Conservation (phyloP, 352 stramenopile species). For the Phytophthora sansomeana region DNA sequence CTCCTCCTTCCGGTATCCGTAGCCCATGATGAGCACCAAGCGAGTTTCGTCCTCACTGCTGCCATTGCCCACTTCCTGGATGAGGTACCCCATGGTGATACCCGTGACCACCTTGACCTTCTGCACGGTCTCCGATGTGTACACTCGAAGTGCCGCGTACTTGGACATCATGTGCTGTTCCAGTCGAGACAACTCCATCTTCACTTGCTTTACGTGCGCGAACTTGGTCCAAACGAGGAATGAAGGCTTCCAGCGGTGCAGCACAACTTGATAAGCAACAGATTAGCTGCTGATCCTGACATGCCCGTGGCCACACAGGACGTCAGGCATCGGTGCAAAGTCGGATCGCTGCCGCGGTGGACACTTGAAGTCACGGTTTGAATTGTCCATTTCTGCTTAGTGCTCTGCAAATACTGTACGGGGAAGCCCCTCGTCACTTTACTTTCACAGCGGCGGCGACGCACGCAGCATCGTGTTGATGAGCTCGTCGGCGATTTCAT, state of each 20-base stretch:
- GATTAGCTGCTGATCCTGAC: not conserved
- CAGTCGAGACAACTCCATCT: conserved; percentile 37
- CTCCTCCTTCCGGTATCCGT: conserved; percentile 52
- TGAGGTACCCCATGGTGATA: conserved; percentile 57
- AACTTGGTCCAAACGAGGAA: conserved; percentile 20
- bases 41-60: conserved; percentile 28
- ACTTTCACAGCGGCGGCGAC: conserved; percentile 20
- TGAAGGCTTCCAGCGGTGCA: conserved; percentile 2
- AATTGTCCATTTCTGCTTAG: conserved; percentile 41
- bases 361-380: conserved; percentile 20
- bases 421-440: conserved; percentile 1
- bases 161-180: conserved; percentile 57
- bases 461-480: conserved; percentile 41
- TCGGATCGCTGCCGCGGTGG: conserved; percentile 22
- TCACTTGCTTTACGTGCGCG: not conserved
- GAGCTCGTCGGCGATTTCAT: conserved; percentile 45
- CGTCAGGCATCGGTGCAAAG: conserved; percentile 18
- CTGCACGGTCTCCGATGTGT: conserved; percentile 38
- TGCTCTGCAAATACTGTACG: conserved; percentile 3
- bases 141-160: conserved; percentile 39
- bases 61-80: conserved; percentile 44
- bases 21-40: conserved; percentile 59
- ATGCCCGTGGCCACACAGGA: conserved; percentile 13
- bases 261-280: not conserved
- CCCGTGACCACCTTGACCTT: conserved; percentile 47